Base-by-base conservation (phyloP, 78 protist species). In the Polysphondylium violaceum region DNA sequence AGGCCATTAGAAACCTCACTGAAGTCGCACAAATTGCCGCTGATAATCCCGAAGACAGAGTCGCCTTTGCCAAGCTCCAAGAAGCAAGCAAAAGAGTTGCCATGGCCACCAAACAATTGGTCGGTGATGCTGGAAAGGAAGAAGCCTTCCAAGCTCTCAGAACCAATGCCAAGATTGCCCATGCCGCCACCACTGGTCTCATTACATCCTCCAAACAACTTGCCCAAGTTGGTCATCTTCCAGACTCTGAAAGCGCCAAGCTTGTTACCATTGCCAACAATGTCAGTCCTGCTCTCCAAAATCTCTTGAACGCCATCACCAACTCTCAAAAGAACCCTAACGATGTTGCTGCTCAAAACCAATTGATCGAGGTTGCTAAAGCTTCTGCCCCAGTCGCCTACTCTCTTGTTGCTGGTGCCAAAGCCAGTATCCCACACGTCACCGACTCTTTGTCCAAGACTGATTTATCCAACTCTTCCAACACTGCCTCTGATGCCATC, bases 61-160 rank as follows among this genome's bases (percentile, higher is more conserved):
- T 55, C 16, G 43, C 58, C 3, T 74, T 86, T 27, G 76, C 90
- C 1, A 77, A 59, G 14, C 38, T 90, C 12, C 94, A 90, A 68
- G 88, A 90, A 51, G 88, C 93, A 0, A 40, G 74, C 9, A 78
- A 90, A 60, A 76, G 94, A 56, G 72, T 90, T 25, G 94, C 88
- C n/a, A 68, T 56, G 12, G 89, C 88, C 17, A 76, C 88, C 44
- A 77, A 76, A 68, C 87, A 67, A 27, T 60, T 90, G 35, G 94
- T 90, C 23, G 94, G 94, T 68, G 94, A 90, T 35, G 83, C 94
- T 21, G 94, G 83, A 19, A 76, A 90, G 51, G 85, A 77, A 43
- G 69, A 44, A n/a, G 94, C 94, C 0, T 74, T 78, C 79, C 78
- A 77, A 55, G 63, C 78, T 27, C 65, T 90, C 27, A 78, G 94